A percentile compares a stretch with the other conserved stretches of the same genome.
phyloP scores from a whole-genome alignment of 345 rosid species.

The Excoecaria cochinchinensis region DNA sequence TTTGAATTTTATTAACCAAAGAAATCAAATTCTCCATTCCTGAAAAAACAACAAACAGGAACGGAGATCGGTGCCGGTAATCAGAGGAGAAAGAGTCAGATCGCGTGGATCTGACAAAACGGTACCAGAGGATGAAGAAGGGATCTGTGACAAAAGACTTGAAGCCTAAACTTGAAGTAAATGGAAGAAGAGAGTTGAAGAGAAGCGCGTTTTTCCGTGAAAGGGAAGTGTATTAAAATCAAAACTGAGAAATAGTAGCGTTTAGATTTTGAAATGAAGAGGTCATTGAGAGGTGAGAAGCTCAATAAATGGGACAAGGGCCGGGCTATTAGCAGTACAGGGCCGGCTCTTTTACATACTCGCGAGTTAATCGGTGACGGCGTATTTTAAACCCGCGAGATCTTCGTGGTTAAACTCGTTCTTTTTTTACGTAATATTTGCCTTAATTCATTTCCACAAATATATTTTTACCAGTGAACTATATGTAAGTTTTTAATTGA shows the following conservation, averaged over 20 bases:
- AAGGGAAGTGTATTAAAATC: not conserved
- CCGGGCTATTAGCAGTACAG: not conserved
- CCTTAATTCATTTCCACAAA: too few species aligned
- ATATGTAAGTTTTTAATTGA: too few species aligned
- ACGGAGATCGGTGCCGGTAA: constrained; percentile 4
- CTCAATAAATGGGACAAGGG: not conserved
- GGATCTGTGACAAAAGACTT: constrained; percentile 3
- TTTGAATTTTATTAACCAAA: constrained; percentile 90
- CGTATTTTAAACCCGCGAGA: constrained; percentile 7
- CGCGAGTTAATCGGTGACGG: too few species aligned
- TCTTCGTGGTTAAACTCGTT: constrained; percentile 11
- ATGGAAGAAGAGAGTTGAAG: not conserved
- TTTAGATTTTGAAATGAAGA: not conserved
- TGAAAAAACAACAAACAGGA: not conserved
- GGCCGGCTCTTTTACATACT: constrained; percentile 3
- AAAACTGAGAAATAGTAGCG: not conserved
- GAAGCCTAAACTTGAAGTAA: not conserved
- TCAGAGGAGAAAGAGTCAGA: not conserved
- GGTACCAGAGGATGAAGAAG: not conserved
- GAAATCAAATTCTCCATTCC: constrained; percentile 91
- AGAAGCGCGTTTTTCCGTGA: not conserved
- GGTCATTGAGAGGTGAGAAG: not conserved
- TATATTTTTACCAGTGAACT: too few species aligned
- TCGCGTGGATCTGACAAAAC: constrained; percentile 13
- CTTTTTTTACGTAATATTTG: not conserved